Conservation (phyloP, 2,329 filamentous ascomycete genomes). For the Pseudocercospora pini-densiflorae region DNA sequence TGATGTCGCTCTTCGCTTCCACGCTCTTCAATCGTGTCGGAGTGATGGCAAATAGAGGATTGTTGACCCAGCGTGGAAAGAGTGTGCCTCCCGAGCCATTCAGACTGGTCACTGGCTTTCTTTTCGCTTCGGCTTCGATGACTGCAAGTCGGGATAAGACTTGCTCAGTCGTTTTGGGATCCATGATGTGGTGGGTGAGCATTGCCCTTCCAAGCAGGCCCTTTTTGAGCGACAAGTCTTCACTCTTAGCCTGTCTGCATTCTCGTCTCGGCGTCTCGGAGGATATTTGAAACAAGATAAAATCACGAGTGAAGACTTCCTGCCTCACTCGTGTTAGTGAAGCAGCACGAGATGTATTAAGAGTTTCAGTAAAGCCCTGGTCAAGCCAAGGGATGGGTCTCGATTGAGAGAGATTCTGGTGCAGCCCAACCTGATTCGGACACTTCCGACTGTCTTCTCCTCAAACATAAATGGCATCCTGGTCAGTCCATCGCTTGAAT, state of each 20-base stretch:
- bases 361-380: not conserved
- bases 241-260: not conserved
- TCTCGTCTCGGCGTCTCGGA: not conserved
- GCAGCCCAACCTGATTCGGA: not conserved
- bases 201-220: not conserved
- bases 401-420: not conserved
- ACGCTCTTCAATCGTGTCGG: not conserved
- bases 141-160: not conserved
- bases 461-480: not conserved
- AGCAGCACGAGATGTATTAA: not conserved
- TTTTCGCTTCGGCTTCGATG: slow-evolving; percentile 1
- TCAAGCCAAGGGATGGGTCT: not conserved
- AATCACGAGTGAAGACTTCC: not conserved
- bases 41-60: slow-evolving; percentile 13
- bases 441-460: not conserved
- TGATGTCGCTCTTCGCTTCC: not conserved
- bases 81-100: not conserved
- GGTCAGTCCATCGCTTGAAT: not conserved
- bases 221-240: not conserved
- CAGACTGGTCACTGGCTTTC: not conserved
- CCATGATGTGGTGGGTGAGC: not conserved
- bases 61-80: slow-evolving; percentile 8
- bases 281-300: not conserved
- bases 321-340: not conserved
- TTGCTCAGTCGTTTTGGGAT: slow-evolving; percentile 5